Evolutionary conservation across 805 yeast species (phyloP).

Genomic region (Priceomyces carsonii): DNA sequence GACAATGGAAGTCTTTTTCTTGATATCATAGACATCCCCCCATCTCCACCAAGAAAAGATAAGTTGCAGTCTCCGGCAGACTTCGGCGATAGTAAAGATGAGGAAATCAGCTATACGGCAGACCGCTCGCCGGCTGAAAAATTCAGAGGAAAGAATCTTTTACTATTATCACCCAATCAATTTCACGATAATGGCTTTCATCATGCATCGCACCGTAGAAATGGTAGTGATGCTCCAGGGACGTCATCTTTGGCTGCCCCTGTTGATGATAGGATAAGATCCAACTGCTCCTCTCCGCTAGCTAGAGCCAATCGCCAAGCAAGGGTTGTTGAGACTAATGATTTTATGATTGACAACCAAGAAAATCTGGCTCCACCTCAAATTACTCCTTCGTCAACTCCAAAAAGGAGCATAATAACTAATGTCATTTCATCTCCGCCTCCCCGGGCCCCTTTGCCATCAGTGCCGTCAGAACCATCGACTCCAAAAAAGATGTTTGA

Average conservation of each 20-base stretch:
- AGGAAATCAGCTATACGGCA: too few species aligned
- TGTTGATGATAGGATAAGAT: constrained; percentile 17
- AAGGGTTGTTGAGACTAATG: constrained; percentile 41
- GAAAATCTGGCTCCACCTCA: neutral
- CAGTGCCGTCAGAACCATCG: constrained; percentile 14
- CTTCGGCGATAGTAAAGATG: too few species aligned
- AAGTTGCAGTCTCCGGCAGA: constrained; percentile 5
- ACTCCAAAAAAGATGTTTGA: constrained; percentile 22
- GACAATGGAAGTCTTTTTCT: constrained; percentile 17
- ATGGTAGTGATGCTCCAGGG: constrained; percentile 7
- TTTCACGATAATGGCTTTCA: constrained; percentile 35
- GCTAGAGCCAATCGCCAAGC: constrained; percentile 47
- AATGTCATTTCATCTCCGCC: constrained; percentile 35
- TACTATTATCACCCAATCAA: constrained; percentile 41
- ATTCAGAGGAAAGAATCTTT: constrained; percentile 29
- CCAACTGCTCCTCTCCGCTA: constrained; percentile 39
- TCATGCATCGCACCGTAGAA: constrained; percentile 13
- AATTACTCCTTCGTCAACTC: constrained; percentile 15
- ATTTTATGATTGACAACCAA: constrained; percentile 11
- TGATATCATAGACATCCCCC: constrained; percentile 18
- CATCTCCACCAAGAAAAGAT: constrained; percentile 7
- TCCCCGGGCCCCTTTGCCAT: constrained; percentile 32
- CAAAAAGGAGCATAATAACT: constrained; percentile 13
- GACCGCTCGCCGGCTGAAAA: constrained; percentile 12
- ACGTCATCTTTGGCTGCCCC: constrained; percentile 8